Conservation (phyloP, 306 rosid genomes). For the Trichosanthes cucumerina region DNA sequence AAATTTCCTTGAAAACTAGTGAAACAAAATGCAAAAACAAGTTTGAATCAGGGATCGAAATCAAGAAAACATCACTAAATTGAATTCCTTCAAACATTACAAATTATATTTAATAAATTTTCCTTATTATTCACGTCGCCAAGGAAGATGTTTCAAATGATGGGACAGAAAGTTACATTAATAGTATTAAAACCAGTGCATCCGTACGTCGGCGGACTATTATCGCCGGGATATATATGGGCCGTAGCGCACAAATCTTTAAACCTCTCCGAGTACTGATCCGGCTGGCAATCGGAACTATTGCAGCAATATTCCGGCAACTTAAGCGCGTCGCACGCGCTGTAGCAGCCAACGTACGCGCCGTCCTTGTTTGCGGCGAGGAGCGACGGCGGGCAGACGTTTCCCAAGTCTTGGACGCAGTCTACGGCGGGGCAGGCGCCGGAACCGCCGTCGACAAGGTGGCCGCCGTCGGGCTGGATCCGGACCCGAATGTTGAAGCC, state of each 20-base stretch:
- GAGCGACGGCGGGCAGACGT: conserved; percentile 15
- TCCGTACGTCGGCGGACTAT: conserved; percentile 18
- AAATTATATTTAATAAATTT: no score
- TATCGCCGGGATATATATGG: conserved; percentile 16
- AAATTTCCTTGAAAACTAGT: no score
- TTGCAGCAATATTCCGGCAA: conserved; percentile 26
- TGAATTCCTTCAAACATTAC: background rate
- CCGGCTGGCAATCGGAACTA: conserved; percentile 10
- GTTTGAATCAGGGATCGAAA: no score
- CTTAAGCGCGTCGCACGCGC: conserved; percentile 24
- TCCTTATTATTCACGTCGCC: background rate
- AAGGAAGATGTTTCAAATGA: background rate
- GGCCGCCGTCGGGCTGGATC: conserved; percentile 23
- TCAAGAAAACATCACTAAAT: no score
- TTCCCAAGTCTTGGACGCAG: background rate
- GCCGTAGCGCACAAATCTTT: conserved; percentile 18
- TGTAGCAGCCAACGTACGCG: conserved; percentile 18
- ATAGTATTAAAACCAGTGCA: conserved; percentile 22
- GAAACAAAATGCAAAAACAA: no score
- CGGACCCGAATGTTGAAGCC: conserved; percentile 21
- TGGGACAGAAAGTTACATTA: conserved; percentile 22
- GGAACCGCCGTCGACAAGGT: conserved; percentile 13
- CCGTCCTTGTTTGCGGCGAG: background rate
- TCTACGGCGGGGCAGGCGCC: conserved; percentile 24
- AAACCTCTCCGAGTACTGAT: conserved; percentile 7